These are phyloP conservation scores for Tulasnella sp. DNA, from an alignment of 768 basidiomycete genomes.

Conservation along the genomic window DNA sequence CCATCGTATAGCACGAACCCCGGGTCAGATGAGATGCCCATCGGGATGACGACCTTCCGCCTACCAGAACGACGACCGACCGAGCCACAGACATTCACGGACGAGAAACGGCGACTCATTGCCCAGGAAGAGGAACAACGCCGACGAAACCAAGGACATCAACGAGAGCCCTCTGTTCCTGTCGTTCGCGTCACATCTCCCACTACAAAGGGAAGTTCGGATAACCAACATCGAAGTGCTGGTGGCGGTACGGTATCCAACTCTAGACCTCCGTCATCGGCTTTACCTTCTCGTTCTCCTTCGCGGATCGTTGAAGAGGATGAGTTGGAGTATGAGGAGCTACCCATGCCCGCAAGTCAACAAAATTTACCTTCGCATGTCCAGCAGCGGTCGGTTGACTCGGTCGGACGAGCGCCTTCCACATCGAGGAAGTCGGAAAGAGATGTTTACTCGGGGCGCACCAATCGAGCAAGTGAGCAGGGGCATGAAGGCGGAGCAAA, in stretches of 20 bases:
- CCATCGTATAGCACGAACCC: not conserved
- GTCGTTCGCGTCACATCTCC: not conserved
- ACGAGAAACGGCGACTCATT: not conserved
- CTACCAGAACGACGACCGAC: not conserved
- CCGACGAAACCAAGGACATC: not conserved
- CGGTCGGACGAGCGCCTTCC: not conserved
- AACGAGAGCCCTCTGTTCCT: not conserved
- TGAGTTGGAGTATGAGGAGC: not conserved
- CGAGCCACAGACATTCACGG: not conserved
- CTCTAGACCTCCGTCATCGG: not conserved
- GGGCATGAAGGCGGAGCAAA: not conserved
- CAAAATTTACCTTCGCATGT: not conserved
- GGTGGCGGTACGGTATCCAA: not conserved
- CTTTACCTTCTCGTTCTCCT: not conserved
- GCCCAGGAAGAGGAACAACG: not conserved
- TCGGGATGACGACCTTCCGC: not conserved
- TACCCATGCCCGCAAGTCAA: not conserved
- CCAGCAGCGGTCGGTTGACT: not conserved
- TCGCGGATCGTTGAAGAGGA: not conserved
- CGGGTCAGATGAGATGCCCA: not conserved
- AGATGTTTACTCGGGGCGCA: not conserved
- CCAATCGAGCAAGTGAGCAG: not conserved
- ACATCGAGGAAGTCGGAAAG: not conserved
- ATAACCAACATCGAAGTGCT: not conserved
- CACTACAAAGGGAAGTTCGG: not conserved